Percentiles rank a stretch among this genome's conserved stretches.
Conservation (phyloP, 1,284 basidiomycete genomes). For the Tylopilus orsonianus region DNA sequence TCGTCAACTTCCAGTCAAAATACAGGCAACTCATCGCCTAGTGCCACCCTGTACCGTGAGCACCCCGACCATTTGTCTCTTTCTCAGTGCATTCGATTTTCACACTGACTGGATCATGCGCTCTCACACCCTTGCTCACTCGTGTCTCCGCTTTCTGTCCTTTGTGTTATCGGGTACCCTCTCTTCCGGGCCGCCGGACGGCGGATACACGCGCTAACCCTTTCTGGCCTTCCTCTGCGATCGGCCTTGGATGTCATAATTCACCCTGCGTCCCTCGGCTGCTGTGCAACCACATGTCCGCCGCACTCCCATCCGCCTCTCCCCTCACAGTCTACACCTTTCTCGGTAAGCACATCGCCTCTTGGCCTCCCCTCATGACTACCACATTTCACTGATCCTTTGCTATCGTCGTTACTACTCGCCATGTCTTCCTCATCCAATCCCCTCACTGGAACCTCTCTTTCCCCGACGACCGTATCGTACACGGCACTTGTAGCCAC, state of each 20-base stretch:
- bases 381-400: constrained; percentile 6
- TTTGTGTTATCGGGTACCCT: background rate
- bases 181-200: no score
- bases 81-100: constrained; percentile 11
- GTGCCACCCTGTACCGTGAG: constrained; percentile 32
- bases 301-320: constrained; percentile 1
- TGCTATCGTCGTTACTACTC: background rate
- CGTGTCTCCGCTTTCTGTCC: background rate
- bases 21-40: constrained; percentile 11
- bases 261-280: background rate
- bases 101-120: constrained; percentile 18
- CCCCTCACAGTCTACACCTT: constrained; percentile 31
- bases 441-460: constrained; percentile 1
- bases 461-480: constrained; percentile 16
- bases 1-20: background rate
- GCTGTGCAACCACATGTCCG: constrained; percentile 11
- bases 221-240: constrained; percentile 4
- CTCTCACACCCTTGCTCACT: constrained; percentile 15
- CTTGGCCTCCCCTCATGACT: background rate
- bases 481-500: constrained; percentile 47
- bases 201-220: background rate
- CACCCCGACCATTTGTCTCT: background rate
- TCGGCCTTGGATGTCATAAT: constrained; percentile 7
- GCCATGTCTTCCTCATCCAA: constrained; percentile 20
- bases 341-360: constrained; percentile 26